These are phyloP conservation scores for Delphinella strobiligena DNA, from an alignment of 2,329 filamentous ascomycete species.

Conservation along the genomic window DNA sequence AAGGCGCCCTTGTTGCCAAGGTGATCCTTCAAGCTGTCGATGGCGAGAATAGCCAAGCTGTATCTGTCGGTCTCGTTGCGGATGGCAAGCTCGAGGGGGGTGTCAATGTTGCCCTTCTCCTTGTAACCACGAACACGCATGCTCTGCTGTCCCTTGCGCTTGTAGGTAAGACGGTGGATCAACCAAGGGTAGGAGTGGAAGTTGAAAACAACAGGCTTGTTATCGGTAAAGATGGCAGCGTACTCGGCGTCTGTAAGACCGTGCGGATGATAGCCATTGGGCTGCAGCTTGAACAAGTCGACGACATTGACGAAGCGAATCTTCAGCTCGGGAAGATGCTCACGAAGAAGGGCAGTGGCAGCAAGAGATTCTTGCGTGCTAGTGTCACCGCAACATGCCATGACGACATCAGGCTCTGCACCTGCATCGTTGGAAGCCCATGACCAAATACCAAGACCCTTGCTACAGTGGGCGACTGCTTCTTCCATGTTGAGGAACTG, in stretches of 20 bases:
- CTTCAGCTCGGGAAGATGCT: constrained; percentile 59
- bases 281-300: constrained; percentile 70
- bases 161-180: constrained; percentile 65
- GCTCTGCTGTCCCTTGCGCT: constrained; percentile 55
- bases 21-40: constrained; percentile 50
- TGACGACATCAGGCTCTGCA: constrained; percentile 59
- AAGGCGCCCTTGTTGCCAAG: constrained; percentile 52
- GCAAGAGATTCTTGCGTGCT: constrained; percentile 63
- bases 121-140: constrained; percentile 67
- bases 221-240: constrained; percentile 55
- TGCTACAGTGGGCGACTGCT: constrained; percentile 64
- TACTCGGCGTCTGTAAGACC: constrained; percentile 57
- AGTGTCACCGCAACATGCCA: constrained; percentile 66
- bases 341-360: constrained; percentile 60
- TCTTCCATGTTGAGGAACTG: constrained; percentile 65
- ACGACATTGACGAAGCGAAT: constrained; percentile 71
- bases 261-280: constrained; percentile 58
- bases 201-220: constrained; percentile 68
- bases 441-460: constrained; percentile 67
- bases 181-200: constrained; percentile 78
- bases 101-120: constrained; percentile 78
- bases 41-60: constrained; percentile 63
- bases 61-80: constrained; percentile 68
- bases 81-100: constrained; percentile 65
- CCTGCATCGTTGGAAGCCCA: constrained; percentile 62